These are phyloP conservation scores for Pseudoscleropodium purum DNA, from an alignment of 225 moss, liverwort and hornwort species.

Conservation along the genomic window DNA sequence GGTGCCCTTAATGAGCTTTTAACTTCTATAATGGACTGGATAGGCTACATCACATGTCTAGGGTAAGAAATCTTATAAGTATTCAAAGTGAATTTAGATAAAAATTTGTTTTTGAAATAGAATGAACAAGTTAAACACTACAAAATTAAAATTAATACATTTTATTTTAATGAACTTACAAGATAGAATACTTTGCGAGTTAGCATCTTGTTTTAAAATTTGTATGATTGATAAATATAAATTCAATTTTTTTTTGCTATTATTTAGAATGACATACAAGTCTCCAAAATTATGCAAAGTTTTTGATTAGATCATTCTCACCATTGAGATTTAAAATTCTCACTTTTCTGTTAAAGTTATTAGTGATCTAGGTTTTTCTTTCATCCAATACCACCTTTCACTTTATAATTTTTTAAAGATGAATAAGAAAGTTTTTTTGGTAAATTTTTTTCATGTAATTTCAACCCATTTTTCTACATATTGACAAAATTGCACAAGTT, in stretches of 20 bases:
- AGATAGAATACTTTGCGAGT: neutral
- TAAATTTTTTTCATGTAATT: neutral
- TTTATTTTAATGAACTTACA: neutral
- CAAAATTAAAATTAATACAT: too few species aligned
- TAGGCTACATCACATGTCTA: rapidly evolving
- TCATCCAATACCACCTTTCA: rapidly evolving
- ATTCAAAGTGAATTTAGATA: neutral
- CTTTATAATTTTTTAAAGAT: neutral
- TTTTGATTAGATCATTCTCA: neutral
- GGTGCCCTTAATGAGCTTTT: neutral
- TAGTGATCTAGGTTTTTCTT: neutral
- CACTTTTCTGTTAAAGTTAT: neutral
- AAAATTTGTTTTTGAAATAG: neutral
- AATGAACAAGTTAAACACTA: neutral
- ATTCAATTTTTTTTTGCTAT: neutral
- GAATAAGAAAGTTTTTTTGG: neutral
- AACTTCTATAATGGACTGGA: neutral
- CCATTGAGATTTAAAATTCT: neutral
- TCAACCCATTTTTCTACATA: neutral
- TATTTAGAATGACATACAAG: neutral
- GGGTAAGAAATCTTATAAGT: neutral
- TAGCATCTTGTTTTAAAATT: neutral
- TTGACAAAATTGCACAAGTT: neutral
- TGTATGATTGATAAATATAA: neutral
- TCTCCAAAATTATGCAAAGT: neutral